Evolutionary conservation across 805 yeast species (phyloP).

Genomic region (Yarrowia sp.): DNA sequence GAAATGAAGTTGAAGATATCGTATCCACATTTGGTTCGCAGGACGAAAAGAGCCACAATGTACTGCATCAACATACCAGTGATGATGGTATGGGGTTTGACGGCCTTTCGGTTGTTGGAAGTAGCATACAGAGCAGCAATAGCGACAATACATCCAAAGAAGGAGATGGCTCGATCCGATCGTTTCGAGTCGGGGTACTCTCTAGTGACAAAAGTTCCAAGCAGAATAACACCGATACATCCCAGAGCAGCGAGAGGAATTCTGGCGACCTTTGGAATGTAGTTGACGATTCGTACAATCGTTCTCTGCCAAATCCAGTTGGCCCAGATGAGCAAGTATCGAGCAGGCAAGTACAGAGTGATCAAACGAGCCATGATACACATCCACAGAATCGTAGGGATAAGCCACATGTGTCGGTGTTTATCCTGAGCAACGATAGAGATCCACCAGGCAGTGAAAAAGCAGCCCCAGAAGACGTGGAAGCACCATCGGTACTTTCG

Average conservation of each 20-base stretch:
- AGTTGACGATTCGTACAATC: conserved; percentile 33
- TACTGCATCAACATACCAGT: conserved; percentile 60
- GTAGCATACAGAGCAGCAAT: conserved; percentile 46
- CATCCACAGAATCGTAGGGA: conserved; percentile 55
- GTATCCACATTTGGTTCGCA: conserved; percentile 58
- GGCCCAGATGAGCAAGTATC: conserved; percentile 36
- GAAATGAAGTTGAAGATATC: conserved; percentile 63
- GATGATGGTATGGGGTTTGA: conserved; percentile 60
- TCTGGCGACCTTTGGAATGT: conserved; percentile 47
- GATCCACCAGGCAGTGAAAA: conserved; percentile 59
- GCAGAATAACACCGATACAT: conserved; percentile 48
- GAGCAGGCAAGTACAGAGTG: conserved; percentile 49
- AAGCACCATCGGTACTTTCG: conserved; percentile 30
- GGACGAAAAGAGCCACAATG: conserved; percentile 57
- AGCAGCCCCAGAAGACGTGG: conserved; percentile 38
- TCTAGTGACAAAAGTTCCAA: conserved; percentile 55
- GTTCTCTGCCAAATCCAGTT: conserved; percentile 39
- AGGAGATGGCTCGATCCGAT: conserved; percentile 56
- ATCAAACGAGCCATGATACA: conserved; percentile 52
- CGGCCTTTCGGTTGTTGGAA: conserved; percentile 46
- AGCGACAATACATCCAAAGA: conserved; percentile 54
- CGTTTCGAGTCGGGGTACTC: conserved; percentile 48
- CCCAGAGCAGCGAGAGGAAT: conserved; percentile 46
- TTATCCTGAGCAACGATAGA: conserved; percentile 52
- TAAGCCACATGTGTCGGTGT: conserved; percentile 54